phyloP scores from a whole-genome alignment of 495 filamentous ascomycete species.

The Podospora fimiseda region DNA sequence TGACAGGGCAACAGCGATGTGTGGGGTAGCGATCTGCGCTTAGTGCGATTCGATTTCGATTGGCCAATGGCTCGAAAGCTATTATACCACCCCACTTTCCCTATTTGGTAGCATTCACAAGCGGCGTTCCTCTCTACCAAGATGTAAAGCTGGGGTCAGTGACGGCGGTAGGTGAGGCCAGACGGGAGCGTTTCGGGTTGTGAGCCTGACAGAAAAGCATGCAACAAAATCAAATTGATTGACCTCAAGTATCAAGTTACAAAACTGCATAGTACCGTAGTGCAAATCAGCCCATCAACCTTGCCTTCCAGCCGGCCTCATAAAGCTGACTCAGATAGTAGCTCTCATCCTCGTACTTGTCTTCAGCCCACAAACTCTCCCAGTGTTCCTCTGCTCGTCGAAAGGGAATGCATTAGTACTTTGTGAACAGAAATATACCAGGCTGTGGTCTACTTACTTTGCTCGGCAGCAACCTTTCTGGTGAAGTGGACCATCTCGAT shows the following conservation, averaged over 20 bases:
- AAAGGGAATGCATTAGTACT: slow-evolving; percentile 4
- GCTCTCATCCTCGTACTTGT: slow-evolving; percentile 42
- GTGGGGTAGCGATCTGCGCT: neutral
- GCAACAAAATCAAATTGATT: too few species aligned
- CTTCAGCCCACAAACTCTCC: slow-evolving; percentile 29
- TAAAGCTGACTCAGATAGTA: slow-evolving; percentile 49
- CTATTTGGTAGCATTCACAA: neutral
- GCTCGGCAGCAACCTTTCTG: slow-evolving; percentile 26
- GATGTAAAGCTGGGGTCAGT: too few species aligned
- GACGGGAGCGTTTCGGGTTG: too few species aligned
- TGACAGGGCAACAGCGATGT: neutral
- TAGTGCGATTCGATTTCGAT: neutral
- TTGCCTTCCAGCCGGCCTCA: slow-evolving; percentile 45
- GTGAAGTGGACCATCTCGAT: slow-evolving; percentile 36
- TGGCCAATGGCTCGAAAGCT: neutral
- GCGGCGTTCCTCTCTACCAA: too few species aligned
- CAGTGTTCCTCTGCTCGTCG: slow-evolving; percentile 32
- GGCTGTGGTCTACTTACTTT: slow-evolving; percentile 32
- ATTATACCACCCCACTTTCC: neutral
- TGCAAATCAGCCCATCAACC: slow-evolving; percentile 35
- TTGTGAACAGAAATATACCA: neutral
- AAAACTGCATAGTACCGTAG: too few species aligned
- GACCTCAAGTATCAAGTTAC: too few species aligned
- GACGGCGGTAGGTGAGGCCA: neutral
- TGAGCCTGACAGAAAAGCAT: too few species aligned